phyloP scores from a whole-genome alignment of 345 rosid species.

The Lagerstroemia speciosa region DNA sequence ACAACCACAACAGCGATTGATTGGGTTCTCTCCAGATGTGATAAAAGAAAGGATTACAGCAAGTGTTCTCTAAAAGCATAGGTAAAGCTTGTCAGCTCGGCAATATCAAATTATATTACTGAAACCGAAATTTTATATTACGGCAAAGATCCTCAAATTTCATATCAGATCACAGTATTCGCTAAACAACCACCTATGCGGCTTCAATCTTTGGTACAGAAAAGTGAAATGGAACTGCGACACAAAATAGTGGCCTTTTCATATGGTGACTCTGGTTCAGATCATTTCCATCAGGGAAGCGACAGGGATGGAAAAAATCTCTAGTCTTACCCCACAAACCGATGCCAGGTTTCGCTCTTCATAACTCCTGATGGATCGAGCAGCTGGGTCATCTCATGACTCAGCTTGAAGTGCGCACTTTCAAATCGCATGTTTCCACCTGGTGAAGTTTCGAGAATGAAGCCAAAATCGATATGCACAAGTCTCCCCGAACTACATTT shows the following conservation, averaged over 20 bases:
- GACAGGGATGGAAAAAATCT: not conserved
- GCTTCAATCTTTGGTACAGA: no score
- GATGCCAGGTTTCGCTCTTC: constrained; percentile 89
- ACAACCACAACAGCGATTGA: not conserved
- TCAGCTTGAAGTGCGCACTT: constrained; percentile 95
- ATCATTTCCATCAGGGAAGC: not conserved
- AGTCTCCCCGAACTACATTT: constrained; percentile 74
- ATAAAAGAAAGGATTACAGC: no score
- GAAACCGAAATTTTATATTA: no score
- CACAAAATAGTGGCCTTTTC: not conserved
- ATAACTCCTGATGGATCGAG: constrained; percentile 83
- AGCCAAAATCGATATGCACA: constrained; percentile 97
- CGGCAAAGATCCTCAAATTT: no score
- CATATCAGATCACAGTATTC: no score
- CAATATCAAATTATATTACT: no score
- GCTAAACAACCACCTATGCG: no score
- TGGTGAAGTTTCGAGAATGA: constrained; percentile 89
- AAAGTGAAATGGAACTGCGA: not conserved
- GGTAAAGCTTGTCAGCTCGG: no score
- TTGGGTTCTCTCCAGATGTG: not conserved
- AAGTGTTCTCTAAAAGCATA: no score
- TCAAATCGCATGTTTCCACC: constrained; percentile 97
- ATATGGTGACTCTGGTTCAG: not conserved
- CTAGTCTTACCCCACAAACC: constrained; percentile 56
- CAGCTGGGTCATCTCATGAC: constrained; percentile 98